A percentile compares a stretch with the other conserved stretches of the same genome.
These are phyloP conservation scores for Alternaria arborescens DNA, from an alignment of 2,329 filamentous ascomycete species.

Conservation along the genomic window DNA sequence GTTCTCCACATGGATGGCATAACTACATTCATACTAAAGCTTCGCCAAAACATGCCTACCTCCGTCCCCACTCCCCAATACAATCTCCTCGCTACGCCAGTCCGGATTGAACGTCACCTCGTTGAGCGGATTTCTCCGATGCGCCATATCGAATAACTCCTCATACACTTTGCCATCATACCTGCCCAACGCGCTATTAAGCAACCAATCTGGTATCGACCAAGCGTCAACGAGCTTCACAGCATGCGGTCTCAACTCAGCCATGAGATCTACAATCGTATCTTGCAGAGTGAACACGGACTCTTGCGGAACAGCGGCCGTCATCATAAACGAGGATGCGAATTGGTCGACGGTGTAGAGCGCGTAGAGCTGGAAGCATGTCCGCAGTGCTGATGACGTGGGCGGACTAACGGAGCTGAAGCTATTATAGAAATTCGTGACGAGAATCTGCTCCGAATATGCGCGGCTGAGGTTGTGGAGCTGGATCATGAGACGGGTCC, in stretches of 20 bases:
- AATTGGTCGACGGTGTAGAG: constrained; percentile 58
- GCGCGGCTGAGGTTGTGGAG: constrained; percentile 55
- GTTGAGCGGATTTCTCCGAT: constrained; percentile 62
- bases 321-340: constrained; percentile 57
- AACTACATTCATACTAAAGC: constrained; percentile 22
- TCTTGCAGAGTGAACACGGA: constrained; percentile 54
- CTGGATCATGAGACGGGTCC: constrained; percentile 58
- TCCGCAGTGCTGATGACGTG: constrained; percentile 50
- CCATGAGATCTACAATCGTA: constrained; percentile 58
- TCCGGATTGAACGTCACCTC: constrained; percentile 60
- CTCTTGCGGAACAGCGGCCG: constrained; percentile 53
- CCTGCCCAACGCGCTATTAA: constrained; percentile 61
- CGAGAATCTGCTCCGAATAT: constrained; percentile 60
- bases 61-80: constrained; percentile 56
- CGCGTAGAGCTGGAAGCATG: constrained; percentile 59
- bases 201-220: constrained; percentile 62
- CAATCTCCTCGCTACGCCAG: constrained; percentile 60
- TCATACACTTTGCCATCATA: constrained; percentile 64
- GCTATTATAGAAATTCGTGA: constrained; percentile 57
- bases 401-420: constrained; percentile 29
- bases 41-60: constrained; percentile 39
- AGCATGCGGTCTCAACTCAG: constrained; percentile 59
- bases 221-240: constrained; percentile 62
- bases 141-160: constrained; percentile 61
- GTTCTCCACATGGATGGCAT: neutral